These are phyloP conservation scores for Dalechampia spathulata DNA, from an alignment of 441 rosid genomes.

Conservation along the genomic window DNA sequence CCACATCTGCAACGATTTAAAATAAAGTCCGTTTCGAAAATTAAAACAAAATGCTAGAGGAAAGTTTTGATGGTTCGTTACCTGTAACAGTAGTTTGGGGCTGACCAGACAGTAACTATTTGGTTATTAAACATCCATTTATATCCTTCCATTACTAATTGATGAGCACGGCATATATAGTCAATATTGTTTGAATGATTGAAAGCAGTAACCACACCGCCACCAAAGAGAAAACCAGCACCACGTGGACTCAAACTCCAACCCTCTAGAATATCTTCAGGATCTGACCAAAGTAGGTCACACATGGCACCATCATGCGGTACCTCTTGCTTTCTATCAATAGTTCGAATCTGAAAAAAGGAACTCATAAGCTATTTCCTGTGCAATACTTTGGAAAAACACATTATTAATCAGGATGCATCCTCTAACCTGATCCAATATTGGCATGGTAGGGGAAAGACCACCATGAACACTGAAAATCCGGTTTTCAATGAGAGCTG, in stretches of 20 bases:
- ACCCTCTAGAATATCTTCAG: slow-evolving; percentile 87
- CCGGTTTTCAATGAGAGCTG: slow-evolving; percentile 83
- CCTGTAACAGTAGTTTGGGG: slow-evolving; percentile 97
- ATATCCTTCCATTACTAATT: slow-evolving; percentile 92
- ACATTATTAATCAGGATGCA: slow-evolving; percentile 13
- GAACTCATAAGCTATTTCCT: slow-evolving; percentile 6
- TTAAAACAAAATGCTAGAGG: slow-evolving; percentile 5
- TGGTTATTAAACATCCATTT: slow-evolving; percentile 89
- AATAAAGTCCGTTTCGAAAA: not conserved
- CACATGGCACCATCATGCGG: slow-evolving; percentile 99
- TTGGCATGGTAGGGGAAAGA: slow-evolving; percentile 74
- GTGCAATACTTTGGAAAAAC: slow-evolving; percentile 7
- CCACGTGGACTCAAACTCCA: slow-evolving; percentile 98
- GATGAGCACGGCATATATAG: slow-evolving; percentile 88
- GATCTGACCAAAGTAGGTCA: slow-evolving; percentile 94
- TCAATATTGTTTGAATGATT: slow-evolving; percentile 77
- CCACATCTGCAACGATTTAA: slow-evolving; percentile 55
- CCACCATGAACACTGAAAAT: slow-evolving; percentile 92
- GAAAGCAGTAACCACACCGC: slow-evolving; percentile 70
- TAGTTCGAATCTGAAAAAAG: slow-evolving; percentile 61
- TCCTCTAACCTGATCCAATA: slow-evolving; percentile 73
- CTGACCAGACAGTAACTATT: slow-evolving; percentile 94
- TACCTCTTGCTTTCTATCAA: slow-evolving; percentile 91
- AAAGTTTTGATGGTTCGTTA: slow-evolving; percentile 15
- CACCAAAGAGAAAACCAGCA: slow-evolving; percentile 82